These are phyloP conservation scores for Pyrus hybrid DNA, from an alignment of 331 rosid species.

Conservation along the genomic window DNA sequence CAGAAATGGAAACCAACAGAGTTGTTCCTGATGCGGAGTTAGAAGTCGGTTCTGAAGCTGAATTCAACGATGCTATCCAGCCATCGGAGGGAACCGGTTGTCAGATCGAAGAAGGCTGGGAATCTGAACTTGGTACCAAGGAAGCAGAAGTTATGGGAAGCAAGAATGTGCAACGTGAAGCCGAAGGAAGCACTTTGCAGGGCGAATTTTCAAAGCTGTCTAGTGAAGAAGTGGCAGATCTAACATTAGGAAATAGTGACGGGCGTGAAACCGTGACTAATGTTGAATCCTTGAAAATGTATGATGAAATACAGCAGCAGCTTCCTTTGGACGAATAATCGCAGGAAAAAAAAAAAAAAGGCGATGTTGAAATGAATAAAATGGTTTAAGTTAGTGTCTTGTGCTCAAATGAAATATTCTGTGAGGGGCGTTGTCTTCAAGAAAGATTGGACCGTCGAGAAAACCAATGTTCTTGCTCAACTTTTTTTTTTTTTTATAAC, in stretches of 20 bases:
- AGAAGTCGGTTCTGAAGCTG: not conserved
- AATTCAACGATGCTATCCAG: not conserved
- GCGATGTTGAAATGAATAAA: conserved; percentile 26
- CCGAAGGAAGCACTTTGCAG: conserved; percentile 38
- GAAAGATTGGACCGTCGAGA: not conserved
- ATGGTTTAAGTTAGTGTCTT: not conserved
- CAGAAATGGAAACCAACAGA: not conserved
- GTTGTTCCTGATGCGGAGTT: not conserved
- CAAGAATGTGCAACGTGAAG: conserved; percentile 27
- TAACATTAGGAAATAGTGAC: conserved; percentile 30
- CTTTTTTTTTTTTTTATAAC: too few relatives aligned
- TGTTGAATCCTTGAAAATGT: conserved; percentile 43
- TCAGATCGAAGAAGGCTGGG: not conserved
- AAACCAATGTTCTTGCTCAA: not conserved
- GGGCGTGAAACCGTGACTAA: conserved; percentile 33
- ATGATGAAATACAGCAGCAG: conserved; percentile 39
- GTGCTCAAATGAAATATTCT: not conserved
- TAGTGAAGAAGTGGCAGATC: conserved; percentile 25
- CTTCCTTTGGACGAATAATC: conserved; percentile 31
- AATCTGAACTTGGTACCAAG: not conserved
- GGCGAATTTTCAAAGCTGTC: conserved; percentile 54
- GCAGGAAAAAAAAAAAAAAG: not conserved
- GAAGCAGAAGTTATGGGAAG: conserved; percentile 27
- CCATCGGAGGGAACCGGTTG: not conserved
- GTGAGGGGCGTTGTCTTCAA: too few relatives aligned